phyloP scores from a whole-genome alignment of 768 basidiomycete genomes.

The Thelephora aurantiotincta region DNA sequence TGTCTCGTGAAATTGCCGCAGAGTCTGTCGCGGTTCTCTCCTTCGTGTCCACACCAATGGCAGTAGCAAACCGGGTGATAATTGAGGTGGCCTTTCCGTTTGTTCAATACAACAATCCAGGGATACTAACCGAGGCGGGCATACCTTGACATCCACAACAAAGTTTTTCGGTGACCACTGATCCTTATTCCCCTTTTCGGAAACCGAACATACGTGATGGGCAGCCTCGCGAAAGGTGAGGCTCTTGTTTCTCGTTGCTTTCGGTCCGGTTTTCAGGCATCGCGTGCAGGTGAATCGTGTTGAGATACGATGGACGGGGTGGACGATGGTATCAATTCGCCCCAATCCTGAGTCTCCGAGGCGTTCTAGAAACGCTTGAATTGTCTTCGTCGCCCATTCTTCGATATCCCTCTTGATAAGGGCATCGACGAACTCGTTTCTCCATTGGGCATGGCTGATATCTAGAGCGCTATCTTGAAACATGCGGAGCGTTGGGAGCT shows the following conservation, averaged over 20 bases:
- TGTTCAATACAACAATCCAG: not conserved
- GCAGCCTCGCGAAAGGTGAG: conserved; percentile 48
- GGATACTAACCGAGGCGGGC: not conserved
- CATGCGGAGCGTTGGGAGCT: conserved; percentile 29
- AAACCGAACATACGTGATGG: conserved; percentile 35
- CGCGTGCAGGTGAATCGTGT: conserved; percentile 43
- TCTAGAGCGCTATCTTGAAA: conserved; percentile 15
- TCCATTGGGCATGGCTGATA: not conserved
- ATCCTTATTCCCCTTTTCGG: conserved; percentile 16
- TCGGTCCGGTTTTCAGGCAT: conserved; percentile 26
- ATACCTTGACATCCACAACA: conserved; percentile 43
- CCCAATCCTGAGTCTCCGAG: conserved; percentile 43
- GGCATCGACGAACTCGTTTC: conserved; percentile 17
- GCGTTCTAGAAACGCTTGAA: conserved; percentile 25
- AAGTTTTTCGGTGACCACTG: conserved; percentile 40
- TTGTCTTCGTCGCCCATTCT: conserved; percentile 34
- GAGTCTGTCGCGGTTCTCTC: conserved; percentile 11
- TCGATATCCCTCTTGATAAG: conserved; percentile 30
- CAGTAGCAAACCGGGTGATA: conserved; percentile 23
- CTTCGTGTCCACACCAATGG: conserved; percentile 19
- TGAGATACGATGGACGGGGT: conserved; percentile 43
- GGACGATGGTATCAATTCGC: conserved; percentile 30
- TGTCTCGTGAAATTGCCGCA: conserved; percentile 14
- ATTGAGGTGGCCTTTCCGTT: conserved; percentile 31
- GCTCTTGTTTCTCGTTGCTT: conserved; percentile 22